These are phyloP conservation scores for Candida odintsovae DNA, from an alignment of 805 yeast species.

Conservation along the genomic window DNA sequence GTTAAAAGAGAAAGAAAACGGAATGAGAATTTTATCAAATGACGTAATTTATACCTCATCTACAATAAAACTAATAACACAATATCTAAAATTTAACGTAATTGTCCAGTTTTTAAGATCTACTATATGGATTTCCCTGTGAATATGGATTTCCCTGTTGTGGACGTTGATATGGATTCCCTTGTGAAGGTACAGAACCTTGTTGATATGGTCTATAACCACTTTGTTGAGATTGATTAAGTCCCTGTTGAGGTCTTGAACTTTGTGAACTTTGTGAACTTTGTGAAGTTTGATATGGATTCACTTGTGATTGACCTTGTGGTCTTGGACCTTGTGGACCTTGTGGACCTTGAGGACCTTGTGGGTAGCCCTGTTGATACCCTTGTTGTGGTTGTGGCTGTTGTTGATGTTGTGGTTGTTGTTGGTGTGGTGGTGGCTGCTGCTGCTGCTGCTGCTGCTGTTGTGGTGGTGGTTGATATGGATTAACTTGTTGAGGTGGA, in stretches of 20 bases:
- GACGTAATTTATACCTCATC: no score
- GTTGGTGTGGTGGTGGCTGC: no score
- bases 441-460: no score
- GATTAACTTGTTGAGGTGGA: conserved; percentile 6
- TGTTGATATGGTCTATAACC: neutral
- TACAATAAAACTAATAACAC: no score
- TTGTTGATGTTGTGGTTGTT: no score
- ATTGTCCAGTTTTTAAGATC: no score
- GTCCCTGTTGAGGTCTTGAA: neutral
- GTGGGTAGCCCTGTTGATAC: conserved; percentile 1
- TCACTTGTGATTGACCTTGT: neutral
- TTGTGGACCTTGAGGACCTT: neutral
- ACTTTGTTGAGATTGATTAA: neutral
- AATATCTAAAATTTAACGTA: no score
- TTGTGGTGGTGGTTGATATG: conserved; percentile 5
- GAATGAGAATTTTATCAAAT: no score
- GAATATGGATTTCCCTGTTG: neutral
- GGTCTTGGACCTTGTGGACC: conserved; percentile 1
- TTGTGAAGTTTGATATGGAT: no score
- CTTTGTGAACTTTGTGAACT: neutral
- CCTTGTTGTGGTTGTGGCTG: no score
- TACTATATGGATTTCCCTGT: neutral
- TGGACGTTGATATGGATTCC: conserved; percentile 9
- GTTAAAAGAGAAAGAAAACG: no score
- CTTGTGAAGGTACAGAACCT: conserved; percentile 4